Base-by-base conservation (phyloP, 2,329 filamentous ascomycete species). In the Penicillium capsulatum region DNA sequence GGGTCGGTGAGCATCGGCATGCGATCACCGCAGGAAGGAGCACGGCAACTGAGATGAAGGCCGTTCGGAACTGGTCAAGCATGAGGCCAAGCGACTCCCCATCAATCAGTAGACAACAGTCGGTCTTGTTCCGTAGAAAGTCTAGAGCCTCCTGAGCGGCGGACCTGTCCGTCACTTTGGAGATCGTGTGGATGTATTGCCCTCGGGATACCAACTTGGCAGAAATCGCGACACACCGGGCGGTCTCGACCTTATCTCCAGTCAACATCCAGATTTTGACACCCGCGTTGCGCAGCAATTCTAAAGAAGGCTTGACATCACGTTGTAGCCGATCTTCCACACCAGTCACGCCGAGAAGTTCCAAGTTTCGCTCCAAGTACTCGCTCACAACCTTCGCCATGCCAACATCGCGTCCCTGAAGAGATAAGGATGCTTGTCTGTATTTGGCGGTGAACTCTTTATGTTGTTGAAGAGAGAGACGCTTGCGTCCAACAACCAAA, bases 191-290 rank as follows among this genome's bases (percentile, higher is more conserved):
- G 47, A 98, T 95, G 62, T 91, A 92, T 66, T 98, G 94, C 1
- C 91, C 91, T 46, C 92, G 77, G 3, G 89, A 84, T 10, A 98
- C 92, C 5, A 98, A 77, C 64, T 96, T 96, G 19, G 91, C 90
- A 58, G 86, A 94, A 30, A 98, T 85, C 2, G 92, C 94, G 9
- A 98, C 91, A 65, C 92, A 98, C 24, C 92, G 83, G 11, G 92
- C 92, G 10, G 92, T 98, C 68, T 98, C 92, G 2, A 98, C 87
- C 67, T 98, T 98, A 73, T 98, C 92, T 32, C 92, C 92, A 0
- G 92, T 98, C 61, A 98, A 74, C 92, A 98, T 98, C 92, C 92
- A 98, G 35, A 98, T 97, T 66, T 97, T 97, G 68, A 98, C 92
- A 17, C 92, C 92, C 0, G 92, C 92, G 57, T 98, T 98, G 51